Evolutionary conservation across 1,139 yeast genomes (phyloP).

Genomic region (Hyphopichia wangnamkhiaoensis): DNA sequence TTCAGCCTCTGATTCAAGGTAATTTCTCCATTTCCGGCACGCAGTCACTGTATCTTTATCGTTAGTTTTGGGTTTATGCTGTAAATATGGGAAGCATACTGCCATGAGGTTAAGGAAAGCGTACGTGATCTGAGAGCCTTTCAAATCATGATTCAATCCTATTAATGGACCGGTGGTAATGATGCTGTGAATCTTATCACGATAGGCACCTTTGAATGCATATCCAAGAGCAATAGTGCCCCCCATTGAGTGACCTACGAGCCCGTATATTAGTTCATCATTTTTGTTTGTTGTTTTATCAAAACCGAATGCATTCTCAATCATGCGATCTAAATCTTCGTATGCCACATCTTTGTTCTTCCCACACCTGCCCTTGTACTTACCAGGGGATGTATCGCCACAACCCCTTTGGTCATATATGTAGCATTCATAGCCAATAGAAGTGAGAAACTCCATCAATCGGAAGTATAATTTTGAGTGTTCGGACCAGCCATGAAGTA

Average conservation of each 20-base stretch:
- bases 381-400: constrained; percentile 21
- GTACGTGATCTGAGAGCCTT: constrained; percentile 11
- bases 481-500: constrained; percentile 28
- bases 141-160: constrained; percentile 12
- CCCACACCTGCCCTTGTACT: constrained; percentile 18
- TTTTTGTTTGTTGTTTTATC: constrained; percentile 1
- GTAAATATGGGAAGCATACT: not conserved
- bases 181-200: constrained; percentile 11
- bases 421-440: constrained; percentile 19
- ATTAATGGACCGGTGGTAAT: constrained; percentile 22
- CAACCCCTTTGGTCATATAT: constrained; percentile 24
- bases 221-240: constrained; percentile 22
- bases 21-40: constrained; percentile 18
- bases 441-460: constrained; percentile 19
- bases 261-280: constrained; percentile 7
- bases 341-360: constrained; percentile 12
- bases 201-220: constrained; percentile 18
- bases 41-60: constrained; percentile 16
- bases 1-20: constrained; percentile 16
- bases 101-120: not conserved
- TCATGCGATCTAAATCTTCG: constrained; percentile 20
- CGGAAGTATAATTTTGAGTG: constrained; percentile 19
- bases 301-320: constrained; percentile 12
- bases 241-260: constrained; percentile 25
- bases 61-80: not conserved